Evolutionary conservation across 2,329 filamentous ascomycete species (phyloP).

Genomic region (Alternaria postmessia): DNA sequence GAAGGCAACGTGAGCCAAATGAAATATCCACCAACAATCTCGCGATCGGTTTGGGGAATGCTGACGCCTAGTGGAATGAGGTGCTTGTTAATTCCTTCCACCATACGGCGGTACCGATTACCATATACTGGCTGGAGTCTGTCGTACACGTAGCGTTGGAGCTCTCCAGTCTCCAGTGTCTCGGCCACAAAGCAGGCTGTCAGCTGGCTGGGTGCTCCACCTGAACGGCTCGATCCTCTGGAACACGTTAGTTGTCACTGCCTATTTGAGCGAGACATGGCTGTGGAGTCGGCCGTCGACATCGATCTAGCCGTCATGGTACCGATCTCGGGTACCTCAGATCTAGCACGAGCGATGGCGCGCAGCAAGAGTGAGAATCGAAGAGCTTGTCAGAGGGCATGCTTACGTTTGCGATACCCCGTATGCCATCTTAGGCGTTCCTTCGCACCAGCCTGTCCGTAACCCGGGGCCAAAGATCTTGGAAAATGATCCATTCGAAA

Average conservation of each 20-base stretch:
- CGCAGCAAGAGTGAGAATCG: background rate
- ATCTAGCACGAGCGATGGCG: background rate
- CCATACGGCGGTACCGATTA: conserved; percentile 62
- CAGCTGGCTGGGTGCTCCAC: conserved; percentile 67
- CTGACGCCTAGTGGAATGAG: conserved; percentile 70
- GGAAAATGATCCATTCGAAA: conserved; percentile 89
- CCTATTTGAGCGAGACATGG: conserved; percentile 11
- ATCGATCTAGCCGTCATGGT: background rate
- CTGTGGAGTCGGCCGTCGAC: conserved; percentile 4
- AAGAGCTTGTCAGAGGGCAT: background rate
- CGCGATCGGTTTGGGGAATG: conserved; percentile 53
- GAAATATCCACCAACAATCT: conserved; percentile 81
- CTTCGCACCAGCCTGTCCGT: conserved; percentile 89
- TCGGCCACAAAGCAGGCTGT: conserved; percentile 65
- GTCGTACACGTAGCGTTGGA: conserved; percentile 63
- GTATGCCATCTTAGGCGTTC: conserved; percentile 67
- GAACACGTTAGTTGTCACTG: conserved; percentile 31
- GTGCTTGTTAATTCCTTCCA: conserved; percentile 65
- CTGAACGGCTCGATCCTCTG: conserved; percentile 66
- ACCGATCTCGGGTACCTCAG: background rate
- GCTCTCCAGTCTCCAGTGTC: conserved; percentile 60
- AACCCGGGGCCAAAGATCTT: conserved; percentile 85
- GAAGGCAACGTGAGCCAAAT: conserved; percentile 76
- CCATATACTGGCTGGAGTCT: conserved; percentile 66
- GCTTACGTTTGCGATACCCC: conserved; percentile 67